Base-by-base conservation (phyloP, 2,329 filamentous ascomycete genomes). In the Scedosporium aurantiacum region DNA sequence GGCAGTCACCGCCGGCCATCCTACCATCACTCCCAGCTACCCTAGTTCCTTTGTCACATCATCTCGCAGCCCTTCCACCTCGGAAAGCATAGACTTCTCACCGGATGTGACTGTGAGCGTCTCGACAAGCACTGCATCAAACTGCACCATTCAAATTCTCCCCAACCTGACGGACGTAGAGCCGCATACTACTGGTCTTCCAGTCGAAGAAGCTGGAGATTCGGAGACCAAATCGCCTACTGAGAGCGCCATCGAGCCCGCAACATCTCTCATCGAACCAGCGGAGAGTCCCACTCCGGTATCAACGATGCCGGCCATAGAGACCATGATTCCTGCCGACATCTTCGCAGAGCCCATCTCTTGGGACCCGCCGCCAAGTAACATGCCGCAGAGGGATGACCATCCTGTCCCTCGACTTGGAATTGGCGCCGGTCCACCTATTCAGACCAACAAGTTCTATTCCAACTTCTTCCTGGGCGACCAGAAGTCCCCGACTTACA, bases 401-500 rank as follows among this genome's bases (percentile, higher is more conserved):
- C 85, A 88, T 65, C 85, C 85, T 0, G 82, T 82, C 27, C 73
- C 79, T 47, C 78, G 82, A 14, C 70, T 76, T 23, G 82, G 82
- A 5, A 76, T 87, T 45, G 70, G 67, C 37, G 71, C 76, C 16
- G 66, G 72, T 1, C 70, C 71, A 0, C 83, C 86, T 3, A 74
- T 90, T 55, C 78, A 83, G 58, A 93, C 89, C 25, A 93, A 92
- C 77, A 92, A 90, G 68, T 92, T 91, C 71, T 90, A 89, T 67
- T 80, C 86, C 66, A 94, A 94, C 68, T 84, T 94, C 64, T 91
- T 91, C 71, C 78, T 97, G 0, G 88, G 85, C 4, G 80, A 79
- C 52, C 91, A 96, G 71, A 82, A 78, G 4, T 81, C 81, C 5
- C 81, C 87, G 0, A 79, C 86, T 0, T 96, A 87, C 74, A 86